Base-by-base conservation (phyloP, 768 basidiomycete genomes). In the Amanita fuliginea region DNA sequence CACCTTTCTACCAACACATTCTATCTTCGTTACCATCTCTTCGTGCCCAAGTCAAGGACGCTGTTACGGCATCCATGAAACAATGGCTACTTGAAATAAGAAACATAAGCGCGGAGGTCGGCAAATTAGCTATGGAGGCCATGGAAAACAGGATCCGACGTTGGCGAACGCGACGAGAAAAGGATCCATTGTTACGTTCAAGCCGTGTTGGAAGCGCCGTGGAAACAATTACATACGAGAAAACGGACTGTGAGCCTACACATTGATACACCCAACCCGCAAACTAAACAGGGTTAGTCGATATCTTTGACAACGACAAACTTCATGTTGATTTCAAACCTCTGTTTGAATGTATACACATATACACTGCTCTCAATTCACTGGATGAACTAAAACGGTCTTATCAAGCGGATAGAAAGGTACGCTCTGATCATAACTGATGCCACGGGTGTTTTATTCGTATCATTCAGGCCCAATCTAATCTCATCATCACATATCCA, bases 371-470 rank as follows among this genome's bases (percentile, higher is more conserved):
- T 4, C 72, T 99, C 18, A 90, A 94, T 60, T 83, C 84, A n/a
- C 74, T 94, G 33, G 84, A 87, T 36, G 93, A 95, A 55, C 74
- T 98, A 8, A 90, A 91, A 49, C 78, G 76, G 47, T 94, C 84
- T 28, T 99, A 97, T 59, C 95, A 98, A 66, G 90, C 88, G n/a
- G 96, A 99, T 64, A 79, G 96, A 60, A 92, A 95, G 74, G 92
- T 83, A 59, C 33, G 63, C 50, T 32, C 32, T 10, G 41, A 5
- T 18, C 9, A 14, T 41, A 14, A 18, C 41, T 18, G 10, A 39
- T 26, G 16, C 40, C 9, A 34, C 16, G 18, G n/a, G 22, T 33
- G 21, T 51, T 54, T 33, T 28, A 32, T 41, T 18, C 32, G 61
- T 46, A 18, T 39, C 16, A 26, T 28, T 42, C 56, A 96, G 95